Base-by-base conservation (phyloP, 371 early-diverging fungal genomes). In the Apophysomyces ossiformis region DNA sequence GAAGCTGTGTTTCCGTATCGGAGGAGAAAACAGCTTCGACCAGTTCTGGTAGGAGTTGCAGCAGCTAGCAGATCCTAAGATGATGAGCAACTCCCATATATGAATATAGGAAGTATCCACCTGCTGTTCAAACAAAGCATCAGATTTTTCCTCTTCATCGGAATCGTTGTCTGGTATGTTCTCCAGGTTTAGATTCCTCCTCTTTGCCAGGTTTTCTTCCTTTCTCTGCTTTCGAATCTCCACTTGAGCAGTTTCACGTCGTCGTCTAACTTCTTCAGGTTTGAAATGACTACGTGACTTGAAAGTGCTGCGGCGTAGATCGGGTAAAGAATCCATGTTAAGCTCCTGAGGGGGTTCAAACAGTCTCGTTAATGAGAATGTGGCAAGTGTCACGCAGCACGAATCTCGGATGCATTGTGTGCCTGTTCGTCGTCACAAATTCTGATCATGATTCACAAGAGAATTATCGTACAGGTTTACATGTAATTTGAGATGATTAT, bases 151-250 rank as follows among this genome's bases (percentile, higher is more conserved):
- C 66, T 96, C 97, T 65, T 89, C 89, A 67, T 95, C 96, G 39
- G 91, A 86, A 58, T 71, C 67, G 13, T 41, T 41, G 44, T 58
- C 64, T 74, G 83, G 26, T 76, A 71, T 54, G 70, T 82, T 41
- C 79, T 81, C 7, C 75, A 78, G 41, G 83, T 64, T 56, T 79
- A 98, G 77, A 78, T 95, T 96, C 62, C 99, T 88, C 71, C 95
- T 89, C 87, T 99, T 99, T 66, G 94, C 85, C 37, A 97, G 77
- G 44, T 90, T 88, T 75, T 99, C 98, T 71, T 97, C 97, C 67
- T 96, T 90, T 88, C 97, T 97, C 78, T 94, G 93, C 78, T 94
- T 94, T 63, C 99, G 91, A 74, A 99, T 90, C 82, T 96, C 96
- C 35, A 98, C 95, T 44, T 92, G 87, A 63, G 89, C 87, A 65